phyloP scores from a whole-genome alignment of 371 early-diverging fungal species.

The Cokeromyces recurvatus region DNA sequence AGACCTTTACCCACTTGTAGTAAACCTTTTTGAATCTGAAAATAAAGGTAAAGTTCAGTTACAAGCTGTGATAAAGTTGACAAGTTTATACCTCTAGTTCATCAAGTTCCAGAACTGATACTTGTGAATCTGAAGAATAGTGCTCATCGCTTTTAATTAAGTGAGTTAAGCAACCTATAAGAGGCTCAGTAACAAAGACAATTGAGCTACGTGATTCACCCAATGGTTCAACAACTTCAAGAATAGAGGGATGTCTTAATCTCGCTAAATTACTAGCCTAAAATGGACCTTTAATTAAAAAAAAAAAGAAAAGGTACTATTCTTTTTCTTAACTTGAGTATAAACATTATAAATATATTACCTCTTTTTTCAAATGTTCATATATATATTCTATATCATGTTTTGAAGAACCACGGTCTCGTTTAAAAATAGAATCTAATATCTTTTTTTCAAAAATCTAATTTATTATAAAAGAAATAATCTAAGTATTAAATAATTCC shows the following conservation, averaged over 20 bases:
- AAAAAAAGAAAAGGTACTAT: background rate
- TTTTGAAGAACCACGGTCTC: conserved; percentile 43
- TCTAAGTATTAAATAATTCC: no score
- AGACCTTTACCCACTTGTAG: conserved; percentile 76
- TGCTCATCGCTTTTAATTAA: conserved; percentile 54
- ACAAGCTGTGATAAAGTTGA: no score
- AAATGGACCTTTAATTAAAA: no score
- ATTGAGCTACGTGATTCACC: conserved; percentile 70
- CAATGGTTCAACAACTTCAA: conserved; percentile 80
- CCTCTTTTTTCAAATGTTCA: conserved; percentile 65
- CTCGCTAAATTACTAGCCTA: conserved; percentile 74
- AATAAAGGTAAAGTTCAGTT: no score
- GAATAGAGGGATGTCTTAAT: conserved; percentile 77
- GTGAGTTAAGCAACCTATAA: conserved; percentile 64
- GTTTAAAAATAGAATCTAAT: conserved; percentile 51
- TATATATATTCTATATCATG: conserved; percentile 54
- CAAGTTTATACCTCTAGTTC: conserved; percentile 70
- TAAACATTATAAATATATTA: conserved; percentile 1
- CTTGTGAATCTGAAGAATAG: conserved; percentile 31
- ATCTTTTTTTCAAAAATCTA: conserved; percentile 75
- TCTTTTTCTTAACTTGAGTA: background rate
- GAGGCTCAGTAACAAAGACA: conserved; percentile 80
- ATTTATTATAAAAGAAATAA: background rate
- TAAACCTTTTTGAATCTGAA: conserved; percentile 78
- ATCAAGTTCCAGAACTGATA: conserved; percentile 59